Evolutionary conservation across 2,329 filamentous ascomycete species (phyloP).

Genomic region (Fusarium vanettenii): DNA sequence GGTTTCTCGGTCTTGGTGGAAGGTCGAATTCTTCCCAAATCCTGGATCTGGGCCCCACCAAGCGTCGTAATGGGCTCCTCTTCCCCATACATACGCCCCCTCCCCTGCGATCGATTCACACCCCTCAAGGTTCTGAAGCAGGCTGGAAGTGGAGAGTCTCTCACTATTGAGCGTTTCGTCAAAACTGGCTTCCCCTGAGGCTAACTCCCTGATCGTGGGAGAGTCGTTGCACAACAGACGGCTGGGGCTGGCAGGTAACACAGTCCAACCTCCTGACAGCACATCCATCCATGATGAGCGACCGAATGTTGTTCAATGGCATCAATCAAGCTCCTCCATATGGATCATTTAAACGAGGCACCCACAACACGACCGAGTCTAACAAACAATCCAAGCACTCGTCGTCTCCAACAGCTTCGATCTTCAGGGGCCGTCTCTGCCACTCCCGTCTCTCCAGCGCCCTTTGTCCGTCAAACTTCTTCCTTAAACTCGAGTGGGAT

Average conservation of each 20-base stretch:
- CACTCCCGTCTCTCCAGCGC: constrained; percentile 25
- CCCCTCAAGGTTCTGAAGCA: constrained; percentile 23
- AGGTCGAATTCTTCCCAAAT: constrained; percentile 13
- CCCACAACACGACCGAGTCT: not conserved
- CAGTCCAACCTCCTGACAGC: constrained; percentile 3
- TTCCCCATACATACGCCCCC: constrained; percentile 3
- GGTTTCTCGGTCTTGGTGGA: constrained; percentile 12
- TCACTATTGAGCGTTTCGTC: constrained; percentile 25
- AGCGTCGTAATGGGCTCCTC: constrained; percentile 36
- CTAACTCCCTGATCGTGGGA: constrained; percentile 10
- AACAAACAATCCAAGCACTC: not conserved
- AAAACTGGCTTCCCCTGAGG: constrained; percentile 25
- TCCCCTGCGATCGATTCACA: not conserved
- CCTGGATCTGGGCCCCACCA: constrained; percentile 17
- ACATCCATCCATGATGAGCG: not conserved
- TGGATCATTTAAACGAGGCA: not conserved
- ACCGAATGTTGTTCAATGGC: not conserved
- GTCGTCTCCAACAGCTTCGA: constrained; percentile 3
- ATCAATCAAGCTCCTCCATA: not conserved
- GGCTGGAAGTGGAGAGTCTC: not conserved
- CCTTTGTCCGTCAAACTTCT: not conserved
- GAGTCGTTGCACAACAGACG: not conserved
- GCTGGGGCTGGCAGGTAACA: constrained; percentile 4
- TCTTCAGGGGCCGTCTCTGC: constrained; percentile 32
- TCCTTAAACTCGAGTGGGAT: not conserved